Conservation (phyloP, 106 monocot species). For the Platanthera zijinensis region DNA sequence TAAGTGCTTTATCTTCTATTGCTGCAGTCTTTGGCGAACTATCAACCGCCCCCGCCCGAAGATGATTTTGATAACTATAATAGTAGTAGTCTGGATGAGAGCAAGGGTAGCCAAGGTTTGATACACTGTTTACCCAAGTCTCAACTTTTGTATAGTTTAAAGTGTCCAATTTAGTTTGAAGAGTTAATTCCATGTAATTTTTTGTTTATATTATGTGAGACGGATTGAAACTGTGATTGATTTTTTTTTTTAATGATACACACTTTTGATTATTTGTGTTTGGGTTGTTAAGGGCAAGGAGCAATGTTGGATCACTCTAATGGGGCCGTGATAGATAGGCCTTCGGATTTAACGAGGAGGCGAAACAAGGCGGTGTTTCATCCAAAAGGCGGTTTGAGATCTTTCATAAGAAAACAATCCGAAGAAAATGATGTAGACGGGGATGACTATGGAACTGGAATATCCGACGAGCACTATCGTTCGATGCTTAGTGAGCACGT, state of each 20-base stretch:
- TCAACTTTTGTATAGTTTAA: neutral
- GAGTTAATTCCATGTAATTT: no score
- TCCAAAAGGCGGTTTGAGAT: slow-evolving; percentile 29
- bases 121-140: neutral
- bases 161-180: no score
- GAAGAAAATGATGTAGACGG: slow-evolving; percentile 47
- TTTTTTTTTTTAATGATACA: neutral
- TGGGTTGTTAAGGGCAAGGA: slow-evolving; percentile 37
- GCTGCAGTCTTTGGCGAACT: slow-evolving; percentile 80
- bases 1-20: neutral
- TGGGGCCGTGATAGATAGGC: slow-evolving; percentile 27
- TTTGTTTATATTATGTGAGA: neutral
- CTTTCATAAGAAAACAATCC: slow-evolving; percentile 31
- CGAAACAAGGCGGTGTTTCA: slow-evolving; percentile 33
- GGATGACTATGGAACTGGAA: slow-evolving; percentile 36
- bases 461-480: slow-evolving; percentile 77
- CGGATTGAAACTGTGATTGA: neutral
- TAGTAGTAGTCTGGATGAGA: slow-evolving; percentile 67
- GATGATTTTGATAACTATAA: slow-evolving; percentile 50
- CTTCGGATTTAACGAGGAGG: slow-evolving; percentile 25
- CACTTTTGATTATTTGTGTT: neutral
- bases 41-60: slow-evolving; percentile 53
- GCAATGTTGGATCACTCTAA: slow-evolving; percentile 42
- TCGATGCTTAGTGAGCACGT: slow-evolving; percentile 87
- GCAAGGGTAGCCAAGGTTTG: slow-evolving; percentile 70